A percentile compares a stretch with the other conserved stretches of the same genome.
These are phyloP conservation scores for Hygrophorus russula DNA, from an alignment of 768 basidiomycete genomes.

Conservation along the genomic window DNA sequence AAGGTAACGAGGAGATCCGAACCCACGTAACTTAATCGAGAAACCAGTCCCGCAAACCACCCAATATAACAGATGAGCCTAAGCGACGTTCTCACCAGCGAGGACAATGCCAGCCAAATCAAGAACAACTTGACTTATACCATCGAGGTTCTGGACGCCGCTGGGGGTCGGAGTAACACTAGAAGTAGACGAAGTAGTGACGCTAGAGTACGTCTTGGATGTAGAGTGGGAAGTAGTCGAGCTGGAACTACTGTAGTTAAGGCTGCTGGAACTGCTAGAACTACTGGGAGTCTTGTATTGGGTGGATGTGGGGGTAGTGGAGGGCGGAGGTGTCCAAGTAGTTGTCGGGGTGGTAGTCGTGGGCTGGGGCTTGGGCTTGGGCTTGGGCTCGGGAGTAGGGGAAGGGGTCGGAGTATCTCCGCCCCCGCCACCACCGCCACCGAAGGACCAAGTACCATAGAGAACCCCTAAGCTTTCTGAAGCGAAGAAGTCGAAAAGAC, in stretches of 20 bases:
- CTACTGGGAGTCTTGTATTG: background rate
- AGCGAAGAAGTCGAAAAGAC: constrained; percentile 58
- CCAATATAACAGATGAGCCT: background rate
- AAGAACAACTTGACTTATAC: constrained; percentile 24
- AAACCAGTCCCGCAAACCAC: no score
- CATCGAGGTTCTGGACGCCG: constrained; percentile 22
- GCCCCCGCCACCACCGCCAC: constrained; percentile 16
- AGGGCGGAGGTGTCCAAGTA: constrained; percentile 11
- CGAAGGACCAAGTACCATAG: constrained; percentile 52
- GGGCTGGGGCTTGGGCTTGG: constrained; percentile 10
- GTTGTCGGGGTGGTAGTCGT: constrained; percentile 13
- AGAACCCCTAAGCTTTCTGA: constrained; percentile 37
- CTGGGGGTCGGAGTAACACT: constrained; percentile 22
- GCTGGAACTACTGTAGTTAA: constrained; percentile 13
- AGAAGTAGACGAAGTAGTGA: constrained; percentile 18
- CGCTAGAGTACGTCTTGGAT: constrained; percentile 11
- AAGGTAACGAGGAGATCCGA: no score
- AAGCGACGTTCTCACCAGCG: constrained; percentile 15
- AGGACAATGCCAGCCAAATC: constrained; percentile 23
- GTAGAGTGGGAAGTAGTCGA: constrained; percentile 10
- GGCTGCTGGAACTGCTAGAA: constrained; percentile 5
- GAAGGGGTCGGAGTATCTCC: constrained; percentile 10
- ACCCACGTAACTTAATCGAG: no score
- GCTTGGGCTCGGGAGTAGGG: constrained; percentile 9
- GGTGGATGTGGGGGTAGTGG: constrained; percentile 8